Conservation (phyloP, 2,329 filamentous ascomycete genomes). For the Trichoderma semiorbis region DNA sequence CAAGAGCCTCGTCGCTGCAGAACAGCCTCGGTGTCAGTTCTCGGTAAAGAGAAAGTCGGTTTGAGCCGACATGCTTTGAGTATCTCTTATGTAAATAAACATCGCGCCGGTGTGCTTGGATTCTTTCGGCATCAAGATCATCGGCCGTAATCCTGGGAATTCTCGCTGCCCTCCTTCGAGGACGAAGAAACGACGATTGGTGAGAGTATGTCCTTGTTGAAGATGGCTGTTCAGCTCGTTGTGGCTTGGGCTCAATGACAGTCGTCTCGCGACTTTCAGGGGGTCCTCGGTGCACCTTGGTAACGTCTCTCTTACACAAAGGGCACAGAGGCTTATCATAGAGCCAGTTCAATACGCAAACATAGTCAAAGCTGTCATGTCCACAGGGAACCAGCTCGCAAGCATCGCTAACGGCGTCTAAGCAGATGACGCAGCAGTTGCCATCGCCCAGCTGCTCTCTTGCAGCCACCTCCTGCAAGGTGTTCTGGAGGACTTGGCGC, state of each 20-base stretch:
- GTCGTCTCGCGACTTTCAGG: constrained; percentile 40
- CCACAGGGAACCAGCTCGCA: constrained; percentile 73
- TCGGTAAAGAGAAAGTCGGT: constrained; percentile 70
- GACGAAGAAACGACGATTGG: background rate
- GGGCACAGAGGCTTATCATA: constrained; percentile 70
- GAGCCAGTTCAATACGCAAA: constrained; percentile 81
- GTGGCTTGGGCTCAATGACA: constrained; percentile 52
- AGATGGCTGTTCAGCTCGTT: constrained; percentile 19
- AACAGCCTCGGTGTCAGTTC: constrained; percentile 69
- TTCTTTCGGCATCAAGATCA: constrained; percentile 9
- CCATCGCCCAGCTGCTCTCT: constrained; percentile 22
- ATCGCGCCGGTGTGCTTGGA: constrained; percentile 54
- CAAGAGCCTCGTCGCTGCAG: constrained; percentile 59
- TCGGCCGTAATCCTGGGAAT: background rate
- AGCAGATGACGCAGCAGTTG: constrained; percentile 78
- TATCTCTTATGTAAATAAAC: constrained; percentile 72
- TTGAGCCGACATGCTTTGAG: constrained; percentile 79
- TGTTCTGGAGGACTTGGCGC: constrained; percentile 42
- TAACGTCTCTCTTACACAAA: constrained; percentile 63
- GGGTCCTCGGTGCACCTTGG: constrained; percentile 64
- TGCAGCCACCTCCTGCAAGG: constrained; percentile 40
- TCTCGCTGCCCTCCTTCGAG: constrained; percentile 10
- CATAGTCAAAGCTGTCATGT: constrained; percentile 79
- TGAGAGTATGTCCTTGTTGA: background rate
- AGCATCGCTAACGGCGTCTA: constrained; percentile 69